Evolutionary conservation across 192 early-diverging fungal genomes (phyloP).

Genomic region (Fimicolochytrium jonesii): DNA sequence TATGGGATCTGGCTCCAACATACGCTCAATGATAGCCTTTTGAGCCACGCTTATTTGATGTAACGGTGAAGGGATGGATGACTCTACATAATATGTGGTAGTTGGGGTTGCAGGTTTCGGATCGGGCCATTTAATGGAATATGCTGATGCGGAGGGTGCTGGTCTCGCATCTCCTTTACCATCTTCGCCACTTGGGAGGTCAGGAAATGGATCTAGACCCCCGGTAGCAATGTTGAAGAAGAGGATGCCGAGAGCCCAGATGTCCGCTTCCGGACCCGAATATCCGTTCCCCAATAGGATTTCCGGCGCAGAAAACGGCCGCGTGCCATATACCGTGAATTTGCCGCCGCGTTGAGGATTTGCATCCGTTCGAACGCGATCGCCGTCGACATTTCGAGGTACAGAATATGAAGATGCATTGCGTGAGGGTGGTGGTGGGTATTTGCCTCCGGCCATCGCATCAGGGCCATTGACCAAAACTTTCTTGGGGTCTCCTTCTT

Average conservation of each 20-base stretch:
- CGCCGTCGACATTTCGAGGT: no score
- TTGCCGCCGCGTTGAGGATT: not conserved
- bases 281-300: constrained; percentile 21
- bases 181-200: no score
- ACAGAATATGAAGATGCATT: no score
- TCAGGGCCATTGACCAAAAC: no score
- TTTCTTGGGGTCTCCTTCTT: no score
- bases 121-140: constrained; percentile 12
- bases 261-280: constrained; percentile 25
- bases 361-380: no score
- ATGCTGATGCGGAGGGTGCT: not conserved
- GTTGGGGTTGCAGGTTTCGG: not conserved
- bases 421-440: not conserved
- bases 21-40: constrained; percentile 68
- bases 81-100: not conserved
- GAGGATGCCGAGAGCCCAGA: constrained; percentile 37
- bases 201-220: constrained; percentile 18
- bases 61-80: not conserved
- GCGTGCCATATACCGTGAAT: constrained; percentile 21
- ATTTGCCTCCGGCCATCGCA: not conserved
- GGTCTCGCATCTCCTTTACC: constrained; percentile 6
- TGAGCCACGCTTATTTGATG: constrained; percentile 35
- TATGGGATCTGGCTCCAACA: constrained; percentile 76
- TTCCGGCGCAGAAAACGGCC: constrained; percentile 23
- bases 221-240: constrained; percentile 46